These are phyloP conservation scores for Lantana camara DNA, from an alignment of 257 asterid species.

Conservation along the genomic window DNA sequence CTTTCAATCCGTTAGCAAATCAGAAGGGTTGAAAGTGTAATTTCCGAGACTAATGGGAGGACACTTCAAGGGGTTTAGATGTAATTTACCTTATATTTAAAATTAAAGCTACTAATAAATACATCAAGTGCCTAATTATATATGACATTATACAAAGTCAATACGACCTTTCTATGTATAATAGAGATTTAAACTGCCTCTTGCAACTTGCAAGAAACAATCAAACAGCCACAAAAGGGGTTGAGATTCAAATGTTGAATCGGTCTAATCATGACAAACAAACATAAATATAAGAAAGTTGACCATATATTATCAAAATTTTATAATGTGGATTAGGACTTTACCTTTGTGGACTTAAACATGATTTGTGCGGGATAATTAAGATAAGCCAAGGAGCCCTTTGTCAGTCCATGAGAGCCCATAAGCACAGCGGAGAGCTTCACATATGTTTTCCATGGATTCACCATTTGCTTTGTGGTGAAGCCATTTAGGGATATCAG, in stretches of 20 bases:
- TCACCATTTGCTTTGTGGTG: constrained; percentile 93
- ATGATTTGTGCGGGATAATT: constrained; percentile 96
- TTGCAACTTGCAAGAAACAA: constrained; percentile 11
- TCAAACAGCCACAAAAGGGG: constrained; percentile 9
- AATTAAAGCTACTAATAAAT: too few species aligned
- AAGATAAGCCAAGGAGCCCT: constrained; percentile 90
- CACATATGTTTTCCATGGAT: constrained; percentile 87
- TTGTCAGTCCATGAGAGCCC: constrained; percentile 97
- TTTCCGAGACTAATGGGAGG: too few species aligned
- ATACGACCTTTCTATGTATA: neutral
- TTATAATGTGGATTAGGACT: too few species aligned
- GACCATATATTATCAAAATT: neutral
- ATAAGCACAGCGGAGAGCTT: constrained; percentile 90
- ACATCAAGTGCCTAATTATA: too few species aligned
- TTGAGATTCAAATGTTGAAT: constrained; percentile 9
- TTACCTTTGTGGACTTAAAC: constrained; percentile 96
- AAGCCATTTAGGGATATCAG: constrained; percentile 78
- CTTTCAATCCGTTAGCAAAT: too few species aligned
- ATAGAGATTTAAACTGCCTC: neutral
- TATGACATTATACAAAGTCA: too few species aligned
- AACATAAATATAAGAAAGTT: neutral
- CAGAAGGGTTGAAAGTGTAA: too few species aligned
- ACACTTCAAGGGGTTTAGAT: too few species aligned
- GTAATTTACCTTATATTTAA: too few species aligned
- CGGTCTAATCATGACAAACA: neutral